Conservation (phyloP, 2,329 filamentous ascomycete genomes). For the Clonostachys chloroleuca region DNA sequence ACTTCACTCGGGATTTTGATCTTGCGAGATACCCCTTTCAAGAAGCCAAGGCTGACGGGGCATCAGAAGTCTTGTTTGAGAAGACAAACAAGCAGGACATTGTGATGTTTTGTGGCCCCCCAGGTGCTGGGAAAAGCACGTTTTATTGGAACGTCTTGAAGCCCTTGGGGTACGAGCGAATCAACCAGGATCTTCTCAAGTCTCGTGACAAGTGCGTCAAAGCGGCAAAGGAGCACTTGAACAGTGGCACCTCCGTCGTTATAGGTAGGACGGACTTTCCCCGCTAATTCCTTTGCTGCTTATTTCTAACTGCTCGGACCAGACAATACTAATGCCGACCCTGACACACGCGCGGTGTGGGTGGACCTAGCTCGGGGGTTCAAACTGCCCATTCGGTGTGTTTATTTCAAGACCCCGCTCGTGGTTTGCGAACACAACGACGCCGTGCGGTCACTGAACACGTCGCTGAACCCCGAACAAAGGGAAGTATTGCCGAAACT, state of each 20-base stretch:
- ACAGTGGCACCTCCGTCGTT: conserved; percentile 63
- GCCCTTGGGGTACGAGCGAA: conserved; percentile 73
- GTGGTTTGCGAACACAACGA: conserved; percentile 83
- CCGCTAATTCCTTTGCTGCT: conserved; percentile 5
- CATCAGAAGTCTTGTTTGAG: conserved; percentile 36
- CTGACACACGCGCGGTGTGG: conserved; percentile 76
- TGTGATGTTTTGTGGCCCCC: conserved; percentile 82
- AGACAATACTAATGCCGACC: conserved; percentile 96
- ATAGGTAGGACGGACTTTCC: conserved; percentile 57
- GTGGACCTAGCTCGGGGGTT: conserved; percentile 66
- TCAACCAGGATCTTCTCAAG: conserved; percentile 90
- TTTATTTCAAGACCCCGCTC: conserved; percentile 74
- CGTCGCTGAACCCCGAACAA: conserved; percentile 76
- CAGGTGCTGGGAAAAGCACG: conserved; percentile 86
- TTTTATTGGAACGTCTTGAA: conserved; percentile 79
- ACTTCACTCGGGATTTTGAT: conserved; percentile 70
- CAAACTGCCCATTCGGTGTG: conserved; percentile 73
- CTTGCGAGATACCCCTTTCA: conserved; percentile 50
- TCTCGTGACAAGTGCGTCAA: conserved; percentile 68
- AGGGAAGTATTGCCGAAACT: conserved; percentile 69
- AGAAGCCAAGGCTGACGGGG: conserved; percentile 10
- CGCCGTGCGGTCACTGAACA: conserved; percentile 68
- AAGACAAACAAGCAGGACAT: conserved; percentile 68
- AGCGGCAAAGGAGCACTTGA: conserved; percentile 61
- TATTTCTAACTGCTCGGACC: not conserved